A percentile compares a stretch with the other conserved stretches of the same genome.
phyloP scores from a whole-genome alignment of 768 basidiomycete species.

The Tulasnella calospora region DNA sequence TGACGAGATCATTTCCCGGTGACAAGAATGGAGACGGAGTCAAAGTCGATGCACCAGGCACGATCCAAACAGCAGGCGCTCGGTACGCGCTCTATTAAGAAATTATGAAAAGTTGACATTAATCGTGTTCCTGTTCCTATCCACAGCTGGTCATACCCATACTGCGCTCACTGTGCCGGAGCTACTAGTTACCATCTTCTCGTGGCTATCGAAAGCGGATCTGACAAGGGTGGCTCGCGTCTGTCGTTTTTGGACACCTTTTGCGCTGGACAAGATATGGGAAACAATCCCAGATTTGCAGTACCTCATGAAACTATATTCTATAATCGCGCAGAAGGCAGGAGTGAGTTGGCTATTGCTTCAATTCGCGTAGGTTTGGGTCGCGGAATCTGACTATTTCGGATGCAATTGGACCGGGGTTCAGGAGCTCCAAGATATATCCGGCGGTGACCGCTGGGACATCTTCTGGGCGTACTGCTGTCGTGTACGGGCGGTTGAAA shows the following conservation, averaged over 20 bases:
- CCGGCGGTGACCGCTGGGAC: neutral
- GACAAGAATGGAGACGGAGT: too few relatives aligned
- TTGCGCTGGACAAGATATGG: neutral
- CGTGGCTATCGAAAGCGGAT: neutral
- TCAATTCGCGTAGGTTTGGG: neutral
- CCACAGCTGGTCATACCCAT: neutral
- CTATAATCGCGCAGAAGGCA: neutral
- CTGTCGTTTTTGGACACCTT: neutral
- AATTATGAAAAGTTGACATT: too few relatives aligned
- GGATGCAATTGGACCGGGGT: neutral
- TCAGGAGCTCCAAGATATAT: neutral
- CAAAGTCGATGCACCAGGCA: too few relatives aligned
- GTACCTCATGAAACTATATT: neutral
- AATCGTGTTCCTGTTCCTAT: too few relatives aligned
- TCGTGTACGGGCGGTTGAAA: neutral
- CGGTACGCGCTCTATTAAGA: too few relatives aligned
- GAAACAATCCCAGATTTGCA: neutral
- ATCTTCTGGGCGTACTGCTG: neutral
- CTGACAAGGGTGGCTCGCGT: neutral
- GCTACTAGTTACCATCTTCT: neutral
- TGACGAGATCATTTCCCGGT: too few relatives aligned
- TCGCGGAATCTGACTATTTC: neutral
- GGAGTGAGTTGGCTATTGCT: neutral
- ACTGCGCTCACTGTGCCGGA: neutral
- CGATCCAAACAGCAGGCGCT: too few relatives aligned